Conservation (phyloP, 2,329 filamentous ascomycete species). For the Sporothrix schenckii region DNA sequence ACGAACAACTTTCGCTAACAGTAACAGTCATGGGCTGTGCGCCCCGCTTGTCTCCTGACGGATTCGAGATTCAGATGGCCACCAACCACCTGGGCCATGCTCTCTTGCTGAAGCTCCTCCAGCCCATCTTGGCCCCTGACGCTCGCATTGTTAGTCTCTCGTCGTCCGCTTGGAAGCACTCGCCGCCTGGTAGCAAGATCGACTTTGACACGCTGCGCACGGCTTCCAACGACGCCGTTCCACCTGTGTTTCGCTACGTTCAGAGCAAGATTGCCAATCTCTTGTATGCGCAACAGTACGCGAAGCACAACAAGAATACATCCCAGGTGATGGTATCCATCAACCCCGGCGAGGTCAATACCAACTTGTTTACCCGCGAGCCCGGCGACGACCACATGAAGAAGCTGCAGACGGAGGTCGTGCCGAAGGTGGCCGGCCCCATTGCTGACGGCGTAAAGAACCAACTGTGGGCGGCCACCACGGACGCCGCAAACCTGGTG, state of each 20-base stretch:
- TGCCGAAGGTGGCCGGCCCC: conserved; percentile 20
- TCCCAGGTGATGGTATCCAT: conserved; percentile 38
- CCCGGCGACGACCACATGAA: conserved; percentile 40
- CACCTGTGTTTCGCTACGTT: conserved; percentile 39
- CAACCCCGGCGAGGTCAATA: conserved; percentile 41
- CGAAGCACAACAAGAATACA: conserved; percentile 39
- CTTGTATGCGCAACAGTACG: conserved; percentile 41
- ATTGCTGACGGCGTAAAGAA: conserved; percentile 37
- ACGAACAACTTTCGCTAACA: neutral
- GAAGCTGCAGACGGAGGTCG: conserved; percentile 26
- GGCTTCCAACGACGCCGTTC: conserved; percentile 24
- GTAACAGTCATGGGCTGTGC: conserved; percentile 45
- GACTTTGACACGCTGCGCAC: conserved; percentile 18
- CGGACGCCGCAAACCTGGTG: conserved; percentile 40
- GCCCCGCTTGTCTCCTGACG: conserved; percentile 45
- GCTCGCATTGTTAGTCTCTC: conserved; percentile 40
- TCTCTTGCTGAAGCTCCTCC: conserved; percentile 46
- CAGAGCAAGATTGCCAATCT: conserved; percentile 45
- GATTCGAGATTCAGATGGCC: conserved; percentile 53
- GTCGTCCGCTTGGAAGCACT: conserved; percentile 32
- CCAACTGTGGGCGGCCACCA: conserved; percentile 48
- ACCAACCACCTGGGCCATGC: conserved; percentile 54
- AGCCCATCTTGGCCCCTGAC: conserved; percentile 38
- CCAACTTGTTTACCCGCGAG: conserved; percentile 35
- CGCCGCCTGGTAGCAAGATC: conserved; percentile 24